phyloP scores from a whole-genome alignment of 495 filamentous ascomycete genomes.

The Chaetomium fimeti region DNA sequence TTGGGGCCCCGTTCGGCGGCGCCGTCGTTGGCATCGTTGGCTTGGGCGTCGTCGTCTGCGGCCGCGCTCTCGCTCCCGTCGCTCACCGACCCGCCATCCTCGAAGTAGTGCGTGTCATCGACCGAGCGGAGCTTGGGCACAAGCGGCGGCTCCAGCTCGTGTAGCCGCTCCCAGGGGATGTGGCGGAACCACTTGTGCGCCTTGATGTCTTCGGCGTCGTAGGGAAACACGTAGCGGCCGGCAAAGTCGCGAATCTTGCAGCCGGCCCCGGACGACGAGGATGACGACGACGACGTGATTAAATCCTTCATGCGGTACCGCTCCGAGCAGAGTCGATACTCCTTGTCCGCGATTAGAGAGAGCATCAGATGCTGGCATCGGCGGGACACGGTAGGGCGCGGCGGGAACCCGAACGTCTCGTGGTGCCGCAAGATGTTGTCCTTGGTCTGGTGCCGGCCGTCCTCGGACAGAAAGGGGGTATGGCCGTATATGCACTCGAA shows the following conservation, averaged over 20 bases:
- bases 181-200: constrained; percentile 69
- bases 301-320: constrained; percentile 66
- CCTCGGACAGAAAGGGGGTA: constrained; percentile 83
- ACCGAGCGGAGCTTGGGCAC: constrained; percentile 65
- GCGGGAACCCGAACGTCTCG: constrained; percentile 61
- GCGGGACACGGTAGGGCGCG: constrained; percentile 57
- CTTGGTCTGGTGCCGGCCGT: constrained; percentile 72
- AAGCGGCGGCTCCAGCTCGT: constrained; percentile 68
- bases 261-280: constrained; percentile 16
- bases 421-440: constrained; percentile 63
- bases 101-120: constrained; percentile 89
- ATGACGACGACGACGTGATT: constrained; percentile 31
- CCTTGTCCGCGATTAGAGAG: constrained; percentile 72
- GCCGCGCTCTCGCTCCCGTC: constrained; percentile 49
- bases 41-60: constrained; percentile 23
- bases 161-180: constrained; percentile 66
- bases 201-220: constrained; percentile 79
- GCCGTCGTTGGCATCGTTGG: background rate
- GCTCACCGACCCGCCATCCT: constrained; percentile 70
- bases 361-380: constrained; percentile 71
- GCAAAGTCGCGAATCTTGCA: constrained; percentile 34
- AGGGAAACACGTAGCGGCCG: constrained; percentile 66
- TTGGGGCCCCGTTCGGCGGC: background rate
- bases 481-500: constrained; percentile 92
- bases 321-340: constrained; percentile 68